phyloP scores from a whole-genome alignment of 2,329 filamentous ascomycete genomes.

The Chrysoporthe puriensis region DNA sequence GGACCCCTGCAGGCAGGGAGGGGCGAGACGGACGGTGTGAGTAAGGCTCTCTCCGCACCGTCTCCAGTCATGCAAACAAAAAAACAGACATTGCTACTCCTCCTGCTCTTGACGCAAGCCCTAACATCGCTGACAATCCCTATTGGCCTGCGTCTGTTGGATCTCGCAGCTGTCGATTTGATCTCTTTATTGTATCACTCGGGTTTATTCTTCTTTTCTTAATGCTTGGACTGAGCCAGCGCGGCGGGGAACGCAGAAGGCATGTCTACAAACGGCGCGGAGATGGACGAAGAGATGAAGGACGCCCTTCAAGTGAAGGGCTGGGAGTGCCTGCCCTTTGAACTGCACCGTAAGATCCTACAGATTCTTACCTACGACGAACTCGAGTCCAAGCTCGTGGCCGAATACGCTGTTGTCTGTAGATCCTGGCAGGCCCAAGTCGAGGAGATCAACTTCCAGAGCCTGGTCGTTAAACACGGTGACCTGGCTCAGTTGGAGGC shows the following conservation, averaged over 20 bases:
- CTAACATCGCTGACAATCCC: neutral
- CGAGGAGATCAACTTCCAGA: slow-evolving; percentile 34
- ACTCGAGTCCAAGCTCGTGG: slow-evolving; percentile 20
- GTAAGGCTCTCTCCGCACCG: neutral
- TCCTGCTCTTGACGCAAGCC: neutral
- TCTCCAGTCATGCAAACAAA: neutral
- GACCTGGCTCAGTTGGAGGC: slow-evolving; percentile 33
- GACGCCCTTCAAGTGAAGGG: neutral
- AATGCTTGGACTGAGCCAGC: neutral
- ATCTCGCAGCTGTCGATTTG: neutral
- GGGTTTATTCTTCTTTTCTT: neutral
- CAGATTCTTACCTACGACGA: slow-evolving; percentile 24
- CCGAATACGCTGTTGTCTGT: slow-evolving; percentile 35
- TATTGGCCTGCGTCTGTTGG: neutral
- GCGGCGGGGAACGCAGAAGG: neutral
- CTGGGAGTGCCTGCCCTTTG: slow-evolving; percentile 26
- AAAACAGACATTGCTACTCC: neutral
- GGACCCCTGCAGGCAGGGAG: neutral
- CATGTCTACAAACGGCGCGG: neutral
- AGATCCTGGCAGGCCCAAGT: slow-evolving; percentile 35
- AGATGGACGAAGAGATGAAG: neutral
- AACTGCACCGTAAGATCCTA: slow-evolving; percentile 29
- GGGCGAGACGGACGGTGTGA: neutral
- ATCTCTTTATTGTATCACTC: neutral
- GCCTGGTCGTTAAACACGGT: slow-evolving; percentile 30